Percentiles rank a stretch among this genome's conserved stretches.
These are phyloP conservation scores for Hymenoscyphus salicellus DNA, from an alignment of 2,329 filamentous ascomycete genomes.

Conservation along the genomic window DNA sequence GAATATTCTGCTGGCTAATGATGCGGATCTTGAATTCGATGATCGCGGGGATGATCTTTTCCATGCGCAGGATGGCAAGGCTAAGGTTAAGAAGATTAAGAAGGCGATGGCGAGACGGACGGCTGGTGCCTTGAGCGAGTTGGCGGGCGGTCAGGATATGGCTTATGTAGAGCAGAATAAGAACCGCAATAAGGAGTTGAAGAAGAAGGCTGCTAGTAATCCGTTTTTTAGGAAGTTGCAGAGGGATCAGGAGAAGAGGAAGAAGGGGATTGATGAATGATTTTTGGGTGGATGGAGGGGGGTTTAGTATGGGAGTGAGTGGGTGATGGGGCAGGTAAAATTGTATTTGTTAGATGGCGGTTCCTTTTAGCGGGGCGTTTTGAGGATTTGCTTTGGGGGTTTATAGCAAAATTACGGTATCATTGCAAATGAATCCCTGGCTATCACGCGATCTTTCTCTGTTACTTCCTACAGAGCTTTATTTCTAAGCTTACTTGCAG, in stretches of 20 bases:
- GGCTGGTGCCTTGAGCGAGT: conserved; percentile 78
- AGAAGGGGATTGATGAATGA: conserved; percentile 39
- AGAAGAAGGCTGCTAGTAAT: conserved; percentile 56
- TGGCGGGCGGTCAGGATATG: conserved; percentile 94
- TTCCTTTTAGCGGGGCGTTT: too few relatives aligned
- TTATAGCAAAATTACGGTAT: too few relatives aligned
- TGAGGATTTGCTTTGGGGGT: too few relatives aligned
- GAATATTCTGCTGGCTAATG: conserved; percentile 85
- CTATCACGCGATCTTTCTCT: too few relatives aligned
- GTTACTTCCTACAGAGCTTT: too few relatives aligned
- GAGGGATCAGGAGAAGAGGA: conserved; percentile 57
- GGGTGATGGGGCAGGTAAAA: neutral
- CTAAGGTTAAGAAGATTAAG: conserved; percentile 47
- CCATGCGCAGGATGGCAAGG: conserved; percentile 42
- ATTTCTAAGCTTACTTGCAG: too few relatives aligned
- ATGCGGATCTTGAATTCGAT: conserved; percentile 44
- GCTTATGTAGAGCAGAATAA: conserved; percentile 87
- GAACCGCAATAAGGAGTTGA: conserved; percentile 64
- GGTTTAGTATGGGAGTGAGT: neutral
- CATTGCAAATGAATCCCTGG: too few relatives aligned
- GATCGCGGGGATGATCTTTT: conserved; percentile 62
- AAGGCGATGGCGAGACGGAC: conserved; percentile 69
- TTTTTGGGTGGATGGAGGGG: too few relatives aligned
- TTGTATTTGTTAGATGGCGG: too few relatives aligned
- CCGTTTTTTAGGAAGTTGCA: conserved; percentile 65